Percentiles rank a stretch among this genome's conserved stretches.
These are phyloP conservation scores for Oryza australiensis DNA, from an alignment of 176 grass and related monocot species.

Conservation along the genomic window DNA sequence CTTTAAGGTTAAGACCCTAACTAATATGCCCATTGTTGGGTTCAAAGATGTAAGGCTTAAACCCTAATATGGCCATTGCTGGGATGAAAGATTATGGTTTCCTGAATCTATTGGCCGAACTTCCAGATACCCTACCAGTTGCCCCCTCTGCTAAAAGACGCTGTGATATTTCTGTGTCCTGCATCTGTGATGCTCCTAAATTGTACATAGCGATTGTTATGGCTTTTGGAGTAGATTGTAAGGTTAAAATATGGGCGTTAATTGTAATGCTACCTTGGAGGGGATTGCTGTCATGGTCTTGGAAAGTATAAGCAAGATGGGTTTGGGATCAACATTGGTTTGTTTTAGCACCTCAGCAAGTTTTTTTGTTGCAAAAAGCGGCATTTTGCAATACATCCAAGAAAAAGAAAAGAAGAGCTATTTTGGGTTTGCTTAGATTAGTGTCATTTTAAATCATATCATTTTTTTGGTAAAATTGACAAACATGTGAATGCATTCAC, in stretches of 20 bases:
- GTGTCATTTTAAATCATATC: too few relatives aligned
- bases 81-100: background rate
- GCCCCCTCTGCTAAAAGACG: background rate
- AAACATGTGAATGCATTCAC: too few relatives aligned
- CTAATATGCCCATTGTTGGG: background rate
- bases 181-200: background rate
- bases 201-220: background rate
- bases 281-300: background rate
- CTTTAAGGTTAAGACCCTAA: slow-evolving; percentile 8
- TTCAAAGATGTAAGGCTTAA: slow-evolving; percentile 18
- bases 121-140: background rate
- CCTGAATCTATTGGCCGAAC: background rate
- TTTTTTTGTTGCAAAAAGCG: background rate
- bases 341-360: background rate
- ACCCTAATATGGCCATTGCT: background rate
- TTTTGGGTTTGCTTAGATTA: too few relatives aligned
- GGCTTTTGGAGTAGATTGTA: background rate
- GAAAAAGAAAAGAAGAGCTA: background rate
- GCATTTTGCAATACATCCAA: too few relatives aligned
- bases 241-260: background rate
- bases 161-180: background rate
- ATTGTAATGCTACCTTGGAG: background rate
- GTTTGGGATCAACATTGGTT: background rate
- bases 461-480: too few relatives aligned
- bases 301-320: background rate